Evolutionary conservation across 2,329 filamentous ascomycete genomes (phyloP), one percentile per base, ranked within the genome.

Genomic region (Nigrospora osmanthi): DNA sequence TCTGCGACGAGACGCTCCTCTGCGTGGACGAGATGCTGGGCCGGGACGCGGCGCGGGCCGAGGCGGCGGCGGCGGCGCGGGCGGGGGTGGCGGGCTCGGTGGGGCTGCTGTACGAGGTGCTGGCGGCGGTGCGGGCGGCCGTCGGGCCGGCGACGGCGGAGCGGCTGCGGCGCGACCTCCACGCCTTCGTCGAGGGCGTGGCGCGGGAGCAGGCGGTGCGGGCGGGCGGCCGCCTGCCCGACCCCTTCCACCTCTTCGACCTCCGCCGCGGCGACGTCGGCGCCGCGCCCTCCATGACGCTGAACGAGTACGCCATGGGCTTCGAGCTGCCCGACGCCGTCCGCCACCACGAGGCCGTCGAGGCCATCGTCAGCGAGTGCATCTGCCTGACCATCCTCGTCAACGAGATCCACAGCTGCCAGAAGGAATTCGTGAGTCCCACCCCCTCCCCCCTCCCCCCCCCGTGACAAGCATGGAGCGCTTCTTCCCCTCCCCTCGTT

Each of bases 361-460:
- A 61, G 28, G 31, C 33, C 12, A 55, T 61, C 13, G 52, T 59
- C n/a, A 47, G 49, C 23, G 54, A 55, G 38, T 59, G 53, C 33
- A 58, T 55, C 4, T 55, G 55, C 33, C 42, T 61, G 11, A 55
- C 52, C 6, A 46, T 57, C 17, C 47, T 61, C 1, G 23, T 59
- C 10, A 60, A 61, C 35, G 58, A 61, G 23, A 43, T 60, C 12
- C 40, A 58, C 13, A 59, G 57, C 11, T 35, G 58, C n/a, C 56
- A 60, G 19, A 61, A 59, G 37, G 57, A 59, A 51, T 61, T 61
- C 38, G 57, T 61, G 42, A 45, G 58, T n/a, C n/a, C 13, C n/a
- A n/a, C n/a, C n/a, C n/a, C n/a, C n/a, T n/a, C n/a, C n/a, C n/a
- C n/a, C n/a, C n/a, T n/a, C n/a, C n/a, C n/a, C n/a, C n/a, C n/a